phyloP scores from a whole-genome alignment of 148 eudicot genomes.

The Linanthus parryae region DNA sequence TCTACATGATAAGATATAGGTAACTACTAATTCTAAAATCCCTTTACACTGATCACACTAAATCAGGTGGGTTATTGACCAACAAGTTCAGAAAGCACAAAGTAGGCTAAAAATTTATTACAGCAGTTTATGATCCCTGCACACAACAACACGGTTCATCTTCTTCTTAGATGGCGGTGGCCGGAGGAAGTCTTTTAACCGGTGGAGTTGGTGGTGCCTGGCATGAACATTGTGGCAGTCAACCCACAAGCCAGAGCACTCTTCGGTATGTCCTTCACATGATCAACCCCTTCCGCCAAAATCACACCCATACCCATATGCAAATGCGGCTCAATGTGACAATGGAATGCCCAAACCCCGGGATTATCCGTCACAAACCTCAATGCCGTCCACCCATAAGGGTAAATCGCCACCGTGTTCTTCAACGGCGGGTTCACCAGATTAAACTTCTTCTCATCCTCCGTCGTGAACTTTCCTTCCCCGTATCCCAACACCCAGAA shows the following conservation, averaged over 20 bases:
- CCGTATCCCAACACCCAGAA: constrained; percentile 92
- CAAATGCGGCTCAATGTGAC: constrained; percentile 86
- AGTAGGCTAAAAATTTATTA: too few species aligned
- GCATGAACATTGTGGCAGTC: constrained; percentile 50
- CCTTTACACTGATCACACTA: too few species aligned
- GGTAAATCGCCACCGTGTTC: constrained; percentile 67
- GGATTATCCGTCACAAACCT: constrained; percentile 82
- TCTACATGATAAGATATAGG: too few species aligned
- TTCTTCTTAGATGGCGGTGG: too few species aligned
- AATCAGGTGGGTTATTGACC: too few species aligned
- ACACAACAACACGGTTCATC: too few species aligned
- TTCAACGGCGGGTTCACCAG: constrained; percentile 63
- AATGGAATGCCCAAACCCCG: constrained; percentile 90
- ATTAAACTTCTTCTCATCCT: constrained; percentile 36
- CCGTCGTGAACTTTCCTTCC: constrained; percentile 45
- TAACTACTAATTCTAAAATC: too few species aligned
- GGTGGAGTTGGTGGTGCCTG: too few species aligned
- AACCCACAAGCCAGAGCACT: constrained; percentile 63
- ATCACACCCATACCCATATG: constrained; percentile 96
- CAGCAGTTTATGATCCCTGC: too few species aligned
- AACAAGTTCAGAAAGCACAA: too few species aligned
- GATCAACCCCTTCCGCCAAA: constrained; percentile 41
- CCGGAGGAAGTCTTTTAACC: too few species aligned
- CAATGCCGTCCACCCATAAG: constrained; percentile 78
- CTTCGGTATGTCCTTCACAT: constrained; percentile 37